Conservation (phyloP, 345 rosid species). For the Acer campestre region DNA sequence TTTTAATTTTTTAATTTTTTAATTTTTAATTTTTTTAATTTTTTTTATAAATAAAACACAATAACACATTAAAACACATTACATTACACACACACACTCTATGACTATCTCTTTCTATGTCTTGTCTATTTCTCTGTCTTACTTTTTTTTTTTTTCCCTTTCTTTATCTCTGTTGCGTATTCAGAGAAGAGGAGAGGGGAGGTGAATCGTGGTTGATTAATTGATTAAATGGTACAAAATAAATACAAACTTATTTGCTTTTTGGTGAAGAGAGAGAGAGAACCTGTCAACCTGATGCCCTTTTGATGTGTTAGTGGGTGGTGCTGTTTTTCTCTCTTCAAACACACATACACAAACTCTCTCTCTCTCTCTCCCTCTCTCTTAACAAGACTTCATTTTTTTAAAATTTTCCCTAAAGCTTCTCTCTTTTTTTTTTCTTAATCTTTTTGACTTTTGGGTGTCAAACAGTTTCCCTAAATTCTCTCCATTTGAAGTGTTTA, state of each 20-base stretch:
- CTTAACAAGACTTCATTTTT: neutral
- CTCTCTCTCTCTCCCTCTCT: slow-evolving; percentile 10
- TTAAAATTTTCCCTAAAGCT: no score
- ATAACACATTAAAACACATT: neutral
- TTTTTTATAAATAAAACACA: no score
- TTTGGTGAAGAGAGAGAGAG: slow-evolving; percentile 24
- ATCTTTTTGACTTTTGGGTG: slow-evolving; percentile 32
- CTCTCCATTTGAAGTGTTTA: slow-evolving; percentile 25
- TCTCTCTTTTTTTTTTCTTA: neutral
- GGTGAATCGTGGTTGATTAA: slow-evolving; percentile 25
- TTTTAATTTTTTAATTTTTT: no score
- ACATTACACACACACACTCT: no score
- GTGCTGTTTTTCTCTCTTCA: slow-evolving; percentile 40
- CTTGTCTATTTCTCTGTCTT: neutral
- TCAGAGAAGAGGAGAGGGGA: slow-evolving; percentile 24
- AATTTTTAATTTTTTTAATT: no score
- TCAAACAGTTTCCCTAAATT: slow-evolving; percentile 24
- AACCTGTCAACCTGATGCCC: slow-evolving; percentile 69
- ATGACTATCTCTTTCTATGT: neutral
- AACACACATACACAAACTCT: neutral
- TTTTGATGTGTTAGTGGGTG: slow-evolving; percentile 74
- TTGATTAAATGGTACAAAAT: slow-evolving; percentile 19
- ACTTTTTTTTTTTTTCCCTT: neutral
- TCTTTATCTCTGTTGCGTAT: slow-evolving; percentile 36
- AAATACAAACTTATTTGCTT: slow-evolving; percentile 16